Evolutionary conservation across 2,329 filamentous ascomycete genomes (phyloP).

Genomic region (Xylariaceae sp.): DNA sequence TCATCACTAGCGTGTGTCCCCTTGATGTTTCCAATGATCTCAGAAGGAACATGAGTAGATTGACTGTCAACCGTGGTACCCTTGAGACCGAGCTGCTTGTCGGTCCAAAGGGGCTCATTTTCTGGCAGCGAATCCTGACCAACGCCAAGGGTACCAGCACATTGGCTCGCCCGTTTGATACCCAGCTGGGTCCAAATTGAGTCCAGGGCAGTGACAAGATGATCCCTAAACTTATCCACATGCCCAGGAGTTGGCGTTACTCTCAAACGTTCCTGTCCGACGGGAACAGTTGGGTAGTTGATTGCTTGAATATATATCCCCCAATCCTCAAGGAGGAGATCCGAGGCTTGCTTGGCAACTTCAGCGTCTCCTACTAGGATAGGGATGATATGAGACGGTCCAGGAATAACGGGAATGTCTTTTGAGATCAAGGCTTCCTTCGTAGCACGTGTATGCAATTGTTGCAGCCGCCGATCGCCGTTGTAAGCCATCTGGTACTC

Average conservation of each 20-base stretch:
- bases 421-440: conserved; percentile 74
- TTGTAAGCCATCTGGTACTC: conserved; percentile 85
- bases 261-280: conserved; percentile 90
- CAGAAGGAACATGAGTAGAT: not conserved
- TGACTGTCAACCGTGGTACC: not conserved
- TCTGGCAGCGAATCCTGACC: conserved; percentile 86
- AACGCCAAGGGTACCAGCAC: conserved; percentile 93
- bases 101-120: conserved; percentile 77
- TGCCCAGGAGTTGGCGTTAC: conserved; percentile 96
- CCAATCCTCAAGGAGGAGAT: conserved; percentile 84
- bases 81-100: conserved; percentile 43
- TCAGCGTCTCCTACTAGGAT: conserved; percentile 91
- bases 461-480: conserved; percentile 85
- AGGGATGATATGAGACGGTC: conserved; percentile 93
- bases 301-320: conserved; percentile 97
- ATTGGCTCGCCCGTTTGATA: conserved; percentile 88
- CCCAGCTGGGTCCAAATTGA: conserved; percentile 81
- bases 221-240: conserved; percentile 74
- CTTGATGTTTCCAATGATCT: not conserved
- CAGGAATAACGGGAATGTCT: conserved; percentile 94
- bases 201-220: conserved; percentile 79
- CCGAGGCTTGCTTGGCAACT: conserved; percentile 83
- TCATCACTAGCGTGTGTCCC: too few species aligned
- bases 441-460: conserved; percentile 91
- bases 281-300: conserved; percentile 96